phyloP scores from a whole-genome alignment of 1,139 yeast species.

The Candida labiduridarum region DNA sequence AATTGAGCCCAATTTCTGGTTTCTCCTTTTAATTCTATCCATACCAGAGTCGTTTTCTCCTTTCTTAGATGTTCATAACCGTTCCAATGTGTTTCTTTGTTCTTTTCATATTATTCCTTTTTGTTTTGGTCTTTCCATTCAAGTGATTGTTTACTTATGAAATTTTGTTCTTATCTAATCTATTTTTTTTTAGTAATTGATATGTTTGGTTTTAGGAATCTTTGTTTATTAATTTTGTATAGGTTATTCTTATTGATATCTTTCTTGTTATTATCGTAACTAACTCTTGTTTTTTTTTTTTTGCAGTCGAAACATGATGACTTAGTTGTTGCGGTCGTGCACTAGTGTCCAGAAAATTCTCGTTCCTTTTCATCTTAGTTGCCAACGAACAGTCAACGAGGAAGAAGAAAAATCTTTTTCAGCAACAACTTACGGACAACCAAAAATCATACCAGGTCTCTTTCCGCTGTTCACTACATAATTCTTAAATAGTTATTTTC shows the following conservation, averaged over 20 bases:
- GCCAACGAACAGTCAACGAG: not conserved
- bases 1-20: not conserved
- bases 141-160: not conserved
- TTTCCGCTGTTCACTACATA: not conserved
- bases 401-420: not conserved
- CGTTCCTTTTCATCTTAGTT: not conserved
- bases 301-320: not conserved
- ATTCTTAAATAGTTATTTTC: not conserved
- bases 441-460: not conserved
- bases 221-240: not conserved
- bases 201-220: slow-evolving; percentile 1
- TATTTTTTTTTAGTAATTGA: not conserved
- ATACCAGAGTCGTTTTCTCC: not conserved
- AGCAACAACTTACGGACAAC: slow-evolving; percentile 1
- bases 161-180: not conserved
- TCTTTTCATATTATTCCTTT: not conserved
- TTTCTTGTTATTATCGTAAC: not conserved
- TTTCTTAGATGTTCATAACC: slow-evolving; percentile 2
- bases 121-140: not conserved
- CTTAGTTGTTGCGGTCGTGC: not conserved
- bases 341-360: not conserved
- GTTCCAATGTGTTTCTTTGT: not conserved
- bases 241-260: not conserved
- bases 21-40: not conserved
- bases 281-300: not conserved